These are phyloP conservation scores for Naganishia cerealis DNA, from an alignment of 1,284 basidiomycete species.

Conservation along the genomic window DNA sequence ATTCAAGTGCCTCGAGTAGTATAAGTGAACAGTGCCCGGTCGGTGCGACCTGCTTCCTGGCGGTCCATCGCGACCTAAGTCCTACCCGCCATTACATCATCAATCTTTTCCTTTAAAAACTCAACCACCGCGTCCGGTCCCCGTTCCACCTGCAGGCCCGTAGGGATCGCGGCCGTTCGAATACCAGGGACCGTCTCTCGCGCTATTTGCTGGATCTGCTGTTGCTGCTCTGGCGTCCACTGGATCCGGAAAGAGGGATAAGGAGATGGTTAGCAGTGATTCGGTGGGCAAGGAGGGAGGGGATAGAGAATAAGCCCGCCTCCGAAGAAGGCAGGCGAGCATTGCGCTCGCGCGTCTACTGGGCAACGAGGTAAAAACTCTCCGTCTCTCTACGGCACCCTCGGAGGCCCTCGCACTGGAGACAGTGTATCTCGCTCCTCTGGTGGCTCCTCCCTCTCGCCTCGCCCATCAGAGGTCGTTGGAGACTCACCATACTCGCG, in stretches of 20 bases:
- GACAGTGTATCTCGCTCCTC: not conserved
- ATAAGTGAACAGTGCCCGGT: too few relatives aligned
- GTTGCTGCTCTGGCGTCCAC: slow-evolving; percentile 54
- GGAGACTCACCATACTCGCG: slow-evolving; percentile 45
- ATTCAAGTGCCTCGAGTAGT: not conserved
- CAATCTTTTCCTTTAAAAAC: slow-evolving; percentile 49
- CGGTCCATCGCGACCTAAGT: not conserved
- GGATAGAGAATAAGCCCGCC: not conserved
- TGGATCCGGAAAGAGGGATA: slow-evolving; percentile 26
- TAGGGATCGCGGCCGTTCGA: slow-evolving; percentile 50
- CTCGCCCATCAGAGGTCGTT: too few relatives aligned
- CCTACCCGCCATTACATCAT: slow-evolving; percentile 43
- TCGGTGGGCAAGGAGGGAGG: not conserved
- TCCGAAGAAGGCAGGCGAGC: too few relatives aligned
- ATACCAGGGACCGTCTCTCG: slow-evolving; percentile 50
- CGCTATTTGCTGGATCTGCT: slow-evolving; percentile 49
- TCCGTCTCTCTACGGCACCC: too few relatives aligned
- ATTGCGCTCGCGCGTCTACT: too few relatives aligned
- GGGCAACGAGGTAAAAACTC: too few relatives aligned
- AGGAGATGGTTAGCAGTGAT: not conserved
- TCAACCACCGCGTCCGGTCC: slow-evolving; percentile 50
- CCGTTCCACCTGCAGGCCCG: slow-evolving; percentile 49
- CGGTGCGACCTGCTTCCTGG: too few relatives aligned
- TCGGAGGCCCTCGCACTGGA: too few relatives aligned
- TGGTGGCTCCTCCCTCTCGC: not conserved